Evolutionary conservation across 306 rosid genomes (phyloP).

Genomic region (Nissolia schottii): DNA sequence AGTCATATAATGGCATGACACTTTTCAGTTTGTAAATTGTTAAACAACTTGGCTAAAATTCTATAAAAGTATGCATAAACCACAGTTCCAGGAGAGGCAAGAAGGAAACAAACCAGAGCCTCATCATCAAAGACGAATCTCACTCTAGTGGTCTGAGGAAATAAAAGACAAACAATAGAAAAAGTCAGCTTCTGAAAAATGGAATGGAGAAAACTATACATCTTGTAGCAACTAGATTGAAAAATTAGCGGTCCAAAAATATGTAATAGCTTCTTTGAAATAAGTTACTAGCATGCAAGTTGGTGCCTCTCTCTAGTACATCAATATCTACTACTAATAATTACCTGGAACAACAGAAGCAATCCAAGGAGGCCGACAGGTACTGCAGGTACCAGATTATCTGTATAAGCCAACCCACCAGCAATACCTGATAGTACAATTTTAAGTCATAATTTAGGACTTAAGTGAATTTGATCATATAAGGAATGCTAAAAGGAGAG

Average conservation of each 20-base stretch:
- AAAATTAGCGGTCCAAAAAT: background rate
- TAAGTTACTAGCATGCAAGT: background rate
- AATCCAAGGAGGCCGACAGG: slow-evolving; percentile 87
- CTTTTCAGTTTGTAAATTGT: background rate
- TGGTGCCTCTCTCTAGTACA: background rate
- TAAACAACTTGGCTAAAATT: background rate
- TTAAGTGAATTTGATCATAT: background rate
- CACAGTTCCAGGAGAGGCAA: slow-evolving; percentile 19
- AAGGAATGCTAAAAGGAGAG: background rate
- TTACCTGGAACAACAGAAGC: slow-evolving; percentile 90
- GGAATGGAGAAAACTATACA: background rate
- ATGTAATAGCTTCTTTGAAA: background rate
- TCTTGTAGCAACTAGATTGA: background rate
- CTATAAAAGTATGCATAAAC: background rate
- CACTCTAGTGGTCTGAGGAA: slow-evolving; percentile 78
- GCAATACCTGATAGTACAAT: slow-evolving; percentile 58
- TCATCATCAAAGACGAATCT: slow-evolving; percentile 80
- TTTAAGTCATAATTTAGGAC: background rate
- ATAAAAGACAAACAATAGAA: slow-evolving; percentile 14
- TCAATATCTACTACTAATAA: background rate
- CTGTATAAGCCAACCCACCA: slow-evolving; percentile 75
- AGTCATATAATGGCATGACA: background rate
- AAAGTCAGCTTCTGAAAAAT: slow-evolving; percentile 17
- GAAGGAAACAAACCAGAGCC: slow-evolving; percentile 71
- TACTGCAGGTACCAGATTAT: slow-evolving; percentile 71